Percentiles rank a stretch among this genome's conserved stretches.
Evolutionary conservation across 352 stramenopile genomes (phyloP).

Genomic region (Phytophthora constricta): DNA sequence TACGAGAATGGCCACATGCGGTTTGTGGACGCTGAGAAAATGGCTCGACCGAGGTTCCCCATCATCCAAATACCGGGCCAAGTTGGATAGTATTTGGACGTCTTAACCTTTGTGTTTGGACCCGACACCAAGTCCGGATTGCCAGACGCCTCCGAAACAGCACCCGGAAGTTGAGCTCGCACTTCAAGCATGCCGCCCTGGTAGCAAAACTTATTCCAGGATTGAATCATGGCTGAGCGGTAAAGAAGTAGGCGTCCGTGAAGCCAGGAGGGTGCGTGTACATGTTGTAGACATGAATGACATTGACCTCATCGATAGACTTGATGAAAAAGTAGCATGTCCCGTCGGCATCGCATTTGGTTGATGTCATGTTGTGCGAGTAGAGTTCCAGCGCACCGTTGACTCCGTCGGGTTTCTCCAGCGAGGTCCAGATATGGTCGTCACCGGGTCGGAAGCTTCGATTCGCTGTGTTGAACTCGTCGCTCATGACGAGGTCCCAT

Average conservation of each 20-base stretch:
- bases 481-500: slow-evolving; percentile 89
- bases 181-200: slow-evolving; percentile 93
- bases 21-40: slow-evolving; percentile 90
- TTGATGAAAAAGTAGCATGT: slow-evolving; percentile 61
- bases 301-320: slow-evolving; percentile 38
- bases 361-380: slow-evolving; percentile 76
- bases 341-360: slow-evolving; percentile 43
- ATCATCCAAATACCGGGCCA: slow-evolving; percentile 95
- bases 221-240: slow-evolving; percentile 88
- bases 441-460: slow-evolving; percentile 89
- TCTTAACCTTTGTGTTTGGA: slow-evolving; percentile 46
- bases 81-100: slow-evolving; percentile 64
- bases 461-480: slow-evolving; percentile 93
- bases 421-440: slow-evolving; percentile 94
- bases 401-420: slow-evolving; percentile 94
- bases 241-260: slow-evolving; percentile 52
- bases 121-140: slow-evolving; percentile 51
- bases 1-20: slow-evolving; percentile 96
- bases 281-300: slow-evolving; percentile 61
- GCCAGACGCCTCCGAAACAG: slow-evolving; percentile 51
- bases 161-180: slow-evolving; percentile 85
- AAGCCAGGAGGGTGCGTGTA: slow-evolving; percentile 54
- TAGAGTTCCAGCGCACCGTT: slow-evolving; percentile 92
- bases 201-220: slow-evolving; percentile 96
- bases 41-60: slow-evolving; percentile 92